A percentile compares a stretch with the other conserved stretches of the same genome.
Conservation (phyloP, 208 protist species). For the Balamuthia mandrillaris region DNA sequence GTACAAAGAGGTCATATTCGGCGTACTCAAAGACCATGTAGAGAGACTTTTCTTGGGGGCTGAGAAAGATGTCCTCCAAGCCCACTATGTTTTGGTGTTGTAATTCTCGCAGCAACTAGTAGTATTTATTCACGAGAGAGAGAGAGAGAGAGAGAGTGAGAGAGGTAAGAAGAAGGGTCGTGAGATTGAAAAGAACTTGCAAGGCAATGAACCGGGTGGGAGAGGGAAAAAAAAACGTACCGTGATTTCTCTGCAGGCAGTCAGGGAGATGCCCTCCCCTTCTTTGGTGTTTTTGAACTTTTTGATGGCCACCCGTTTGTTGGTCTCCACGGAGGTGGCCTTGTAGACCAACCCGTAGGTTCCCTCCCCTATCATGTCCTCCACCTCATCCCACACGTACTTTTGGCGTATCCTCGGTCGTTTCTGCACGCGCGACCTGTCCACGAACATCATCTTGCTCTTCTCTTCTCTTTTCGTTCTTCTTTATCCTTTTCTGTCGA, state of each 20-base stretch:
- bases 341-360: constrained; percentile 66
- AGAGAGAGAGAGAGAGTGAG: background rate
- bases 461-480: no score
- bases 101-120: constrained; percentile 64
- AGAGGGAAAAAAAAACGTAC: background rate
- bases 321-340: constrained; percentile 9
- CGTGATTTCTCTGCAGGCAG: constrained; percentile 57
- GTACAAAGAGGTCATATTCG: constrained; percentile 68
- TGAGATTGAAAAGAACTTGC: no score
- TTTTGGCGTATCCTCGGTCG: background rate
- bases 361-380: constrained; percentile 57
- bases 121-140: background rate
- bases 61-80: constrained; percentile 53
- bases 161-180: no score
- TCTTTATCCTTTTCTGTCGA: no score
- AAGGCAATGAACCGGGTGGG: background rate
- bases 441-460: no score
- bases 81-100: constrained; percentile 59
- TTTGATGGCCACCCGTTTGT: constrained; percentile 58
- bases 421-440: background rate
- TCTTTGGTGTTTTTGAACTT: constrained; percentile 63
- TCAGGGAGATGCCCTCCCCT: constrained; percentile 61
- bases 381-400: constrained; percentile 21
- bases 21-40: constrained; percentile 72
- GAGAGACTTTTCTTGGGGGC: constrained; percentile 49